Evolutionary conservation across 345 rosid genomes (phyloP).

Genomic region (Viola odorata): DNA sequence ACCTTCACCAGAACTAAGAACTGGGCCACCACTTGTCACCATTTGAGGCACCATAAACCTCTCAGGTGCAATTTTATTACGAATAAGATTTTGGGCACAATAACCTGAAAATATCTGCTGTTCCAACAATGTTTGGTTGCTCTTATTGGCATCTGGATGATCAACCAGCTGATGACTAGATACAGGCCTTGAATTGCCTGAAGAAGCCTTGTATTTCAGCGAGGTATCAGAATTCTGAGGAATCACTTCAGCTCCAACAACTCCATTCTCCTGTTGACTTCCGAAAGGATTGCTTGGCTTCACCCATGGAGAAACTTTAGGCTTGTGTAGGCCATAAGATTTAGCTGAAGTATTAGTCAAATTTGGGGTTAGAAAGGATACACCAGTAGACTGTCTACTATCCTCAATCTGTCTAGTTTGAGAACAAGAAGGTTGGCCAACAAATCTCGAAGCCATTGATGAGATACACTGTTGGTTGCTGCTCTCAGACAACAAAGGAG

Average conservation of each 20-base stretch:
- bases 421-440: constrained; percentile 20
- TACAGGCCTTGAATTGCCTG: constrained; percentile 20
- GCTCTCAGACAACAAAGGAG: constrained; percentile 25
- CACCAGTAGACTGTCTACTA: constrained; percentile 16
- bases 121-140: constrained; percentile 23
- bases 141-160: constrained; percentile 4
- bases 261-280: constrained; percentile 17
- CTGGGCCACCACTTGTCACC: constrained; percentile 18
- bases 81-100: constrained; percentile 11
- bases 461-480: constrained; percentile 41
- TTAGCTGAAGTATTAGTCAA: constrained; percentile 14
- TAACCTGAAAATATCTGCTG: constrained; percentile 33
- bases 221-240: constrained; percentile 39
- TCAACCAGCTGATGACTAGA: constrained; percentile 9
- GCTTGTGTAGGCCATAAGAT: constrained; percentile 5
- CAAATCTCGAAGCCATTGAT: constrained; percentile 25
- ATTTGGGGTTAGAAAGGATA: constrained; percentile 18
- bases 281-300: constrained; percentile 14
- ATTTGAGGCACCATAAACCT: not conserved
- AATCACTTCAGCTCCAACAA: constrained; percentile 41
- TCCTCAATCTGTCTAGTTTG: constrained; percentile 19
- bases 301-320: constrained; percentile 10
- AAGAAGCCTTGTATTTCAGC: constrained; percentile 44
- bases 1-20: constrained; percentile 15
- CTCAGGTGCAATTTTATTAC: too few relatives aligned